Conservation (phyloP, 1,139 yeast genomes). For the Pichia sp. region DNA sequence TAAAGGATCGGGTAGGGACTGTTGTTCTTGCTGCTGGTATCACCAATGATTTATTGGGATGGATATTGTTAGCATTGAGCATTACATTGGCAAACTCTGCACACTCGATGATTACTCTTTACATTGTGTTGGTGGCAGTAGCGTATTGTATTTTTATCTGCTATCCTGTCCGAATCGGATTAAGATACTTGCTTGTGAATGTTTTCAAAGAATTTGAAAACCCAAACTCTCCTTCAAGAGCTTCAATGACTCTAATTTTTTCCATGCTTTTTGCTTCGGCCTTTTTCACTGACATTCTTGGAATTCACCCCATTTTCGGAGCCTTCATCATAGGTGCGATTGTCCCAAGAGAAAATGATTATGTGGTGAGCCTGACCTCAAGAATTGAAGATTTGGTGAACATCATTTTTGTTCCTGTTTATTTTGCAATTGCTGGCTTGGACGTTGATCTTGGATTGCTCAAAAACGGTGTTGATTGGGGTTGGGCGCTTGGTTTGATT, state of each 20-base stretch:
- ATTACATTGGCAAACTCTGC: slow-evolving; percentile 66
- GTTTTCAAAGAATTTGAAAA: slow-evolving; percentile 36
- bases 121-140: slow-evolving; percentile 52
- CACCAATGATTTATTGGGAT: slow-evolving; percentile 70
- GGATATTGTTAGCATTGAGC: slow-evolving; percentile 69
- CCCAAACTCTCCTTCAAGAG: slow-evolving; percentile 55
- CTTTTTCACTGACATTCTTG: slow-evolving; percentile 72
- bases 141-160: slow-evolving; percentile 60
- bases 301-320: slow-evolving; percentile 63
- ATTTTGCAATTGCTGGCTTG: slow-evolving; percentile 73
- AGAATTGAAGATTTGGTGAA: slow-evolving; percentile 72
- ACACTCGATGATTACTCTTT: slow-evolving; percentile 57
- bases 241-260: slow-evolving; percentile 49
- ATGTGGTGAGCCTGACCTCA: slow-evolving; percentile 58
- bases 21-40: slow-evolving; percentile 77
- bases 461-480: slow-evolving; percentile 66
- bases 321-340: slow-evolving; percentile 71
- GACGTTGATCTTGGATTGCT: slow-evolving; percentile 58
- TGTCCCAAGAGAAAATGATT: slow-evolving; percentile 71
- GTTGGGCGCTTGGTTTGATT: slow-evolving; percentile 59
- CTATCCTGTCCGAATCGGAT: slow-evolving; percentile 45
- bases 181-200: slow-evolving; percentile 33
- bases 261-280: slow-evolving; percentile 50
- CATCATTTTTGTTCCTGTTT: slow-evolving; percentile 61
- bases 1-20: slow-evolving; percentile 70